Conservation (phyloP, 805 yeast species). For the Kodamaea sagamina region DNA sequence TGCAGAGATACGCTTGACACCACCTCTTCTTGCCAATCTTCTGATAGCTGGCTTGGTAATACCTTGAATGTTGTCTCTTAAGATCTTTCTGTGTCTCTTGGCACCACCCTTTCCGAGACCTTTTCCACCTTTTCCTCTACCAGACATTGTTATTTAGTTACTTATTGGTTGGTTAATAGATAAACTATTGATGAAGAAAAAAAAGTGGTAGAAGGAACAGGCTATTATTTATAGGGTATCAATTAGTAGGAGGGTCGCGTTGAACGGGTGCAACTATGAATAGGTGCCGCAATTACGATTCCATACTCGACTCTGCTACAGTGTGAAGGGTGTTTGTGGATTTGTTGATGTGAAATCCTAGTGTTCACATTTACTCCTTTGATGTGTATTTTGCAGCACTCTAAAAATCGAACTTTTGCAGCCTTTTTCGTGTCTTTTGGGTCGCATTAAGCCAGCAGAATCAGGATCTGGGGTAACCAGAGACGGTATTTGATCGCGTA, state of each 20-base stretch:
- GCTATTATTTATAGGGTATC: constrained; percentile 10
- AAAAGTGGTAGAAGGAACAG: background rate
- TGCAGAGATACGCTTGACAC: constrained; percentile 99
- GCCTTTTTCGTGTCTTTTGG: background rate
- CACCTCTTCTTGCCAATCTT: constrained; percentile 99
- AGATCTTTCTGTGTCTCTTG: constrained; percentile 99
- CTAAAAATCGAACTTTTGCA: background rate
- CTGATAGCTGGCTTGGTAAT: constrained; percentile 99
- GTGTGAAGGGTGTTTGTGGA: constrained; percentile 7
- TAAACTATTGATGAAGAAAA: constrained; percentile 6
- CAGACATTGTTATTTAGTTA: constrained; percentile 63
- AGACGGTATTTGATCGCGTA: background rate
- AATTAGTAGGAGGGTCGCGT: constrained; percentile 30
- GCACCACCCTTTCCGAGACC: constrained; percentile 99
- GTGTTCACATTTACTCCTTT: constrained; percentile 10
- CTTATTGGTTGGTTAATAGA: constrained; percentile 18
- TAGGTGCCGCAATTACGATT: background rate
- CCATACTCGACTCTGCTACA: background rate
- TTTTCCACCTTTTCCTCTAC: constrained; percentile 99
- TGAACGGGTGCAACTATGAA: too few species aligned
- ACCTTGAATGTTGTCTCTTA: constrained; percentile 99
- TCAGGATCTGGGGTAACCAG: background rate
- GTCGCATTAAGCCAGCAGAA: background rate
- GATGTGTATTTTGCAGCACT: constrained; percentile 12
- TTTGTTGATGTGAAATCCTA: background rate